Conservation (phyloP, 305 asterid genomes). For the Fraxinus greggii region DNA sequence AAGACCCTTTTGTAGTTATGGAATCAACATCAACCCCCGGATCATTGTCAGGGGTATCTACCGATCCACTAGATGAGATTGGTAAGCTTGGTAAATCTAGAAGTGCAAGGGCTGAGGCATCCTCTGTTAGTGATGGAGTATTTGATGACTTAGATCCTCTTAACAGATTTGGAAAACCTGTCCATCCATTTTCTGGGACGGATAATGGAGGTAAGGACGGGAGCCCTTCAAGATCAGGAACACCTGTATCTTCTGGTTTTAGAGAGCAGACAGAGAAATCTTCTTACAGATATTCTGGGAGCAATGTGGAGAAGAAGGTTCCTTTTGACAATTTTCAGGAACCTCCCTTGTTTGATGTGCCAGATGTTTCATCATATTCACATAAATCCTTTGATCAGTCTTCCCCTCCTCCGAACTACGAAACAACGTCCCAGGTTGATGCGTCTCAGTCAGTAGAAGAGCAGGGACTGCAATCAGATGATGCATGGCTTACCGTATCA, state of each 20-base stretch:
- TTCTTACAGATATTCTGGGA: slow-evolving; percentile 54
- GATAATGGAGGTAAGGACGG: slow-evolving; percentile 50
- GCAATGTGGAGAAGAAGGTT: slow-evolving; percentile 45
- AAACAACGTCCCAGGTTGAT: slow-evolving; percentile 45
- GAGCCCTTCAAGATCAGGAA: slow-evolving; percentile 49
- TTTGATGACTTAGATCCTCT: slow-evolving; percentile 86
- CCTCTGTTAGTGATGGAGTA: slow-evolving; percentile 50
- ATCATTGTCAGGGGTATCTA: slow-evolving; percentile 42
- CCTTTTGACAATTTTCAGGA: slow-evolving; percentile 57
- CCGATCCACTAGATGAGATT: slow-evolving; percentile 70
- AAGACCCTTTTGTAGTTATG: slow-evolving; percentile 70
- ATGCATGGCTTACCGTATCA: slow-evolving; percentile 82
- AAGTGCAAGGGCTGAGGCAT: slow-evolving; percentile 49
- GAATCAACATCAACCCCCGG: slow-evolving; percentile 52
- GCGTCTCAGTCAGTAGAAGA: slow-evolving; percentile 54
- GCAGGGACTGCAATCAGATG: slow-evolving; percentile 55
- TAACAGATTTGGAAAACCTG: slow-evolving; percentile 48
- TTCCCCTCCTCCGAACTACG: slow-evolving; percentile 54
- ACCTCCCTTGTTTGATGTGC: slow-evolving; percentile 68
- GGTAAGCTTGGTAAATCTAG: slow-evolving; percentile 54
- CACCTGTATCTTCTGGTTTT: slow-evolving; percentile 43
- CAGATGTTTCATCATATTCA: slow-evolving; percentile 53
- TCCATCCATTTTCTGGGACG: slow-evolving; percentile 54
- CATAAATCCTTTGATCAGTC: slow-evolving; percentile 51
- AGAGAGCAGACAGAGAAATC: slow-evolving; percentile 49